Percentiles rank a stretch among this genome's conserved stretches.
These are phyloP conservation scores for Cordyceps javanica DNA, from an alignment of 2,329 filamentous ascomycete species.

Conservation along the genomic window DNA sequence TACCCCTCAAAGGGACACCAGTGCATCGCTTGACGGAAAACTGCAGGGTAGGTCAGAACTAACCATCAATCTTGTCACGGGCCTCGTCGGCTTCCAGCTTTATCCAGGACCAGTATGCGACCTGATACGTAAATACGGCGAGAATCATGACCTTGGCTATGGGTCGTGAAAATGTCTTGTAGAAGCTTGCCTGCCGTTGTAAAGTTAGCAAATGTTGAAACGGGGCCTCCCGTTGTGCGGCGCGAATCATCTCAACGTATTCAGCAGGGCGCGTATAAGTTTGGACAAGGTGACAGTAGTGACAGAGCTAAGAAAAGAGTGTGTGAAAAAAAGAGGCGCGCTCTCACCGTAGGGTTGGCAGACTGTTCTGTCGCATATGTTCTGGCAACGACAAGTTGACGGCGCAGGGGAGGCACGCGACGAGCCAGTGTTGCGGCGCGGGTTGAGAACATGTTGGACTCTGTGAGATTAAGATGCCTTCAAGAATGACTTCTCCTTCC, in stretches of 20 bases:
- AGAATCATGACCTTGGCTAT: constrained; percentile 68
- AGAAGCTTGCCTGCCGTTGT: constrained; percentile 54
- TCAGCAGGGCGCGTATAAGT: too few species aligned
- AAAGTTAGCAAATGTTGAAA: not conserved
- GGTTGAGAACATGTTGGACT: not conserved
- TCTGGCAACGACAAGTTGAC: not conserved
- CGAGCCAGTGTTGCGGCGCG: constrained; percentile 1
- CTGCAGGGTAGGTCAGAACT: constrained; percentile 17
- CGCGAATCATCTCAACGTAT: too few species aligned
- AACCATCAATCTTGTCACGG: constrained; percentile 52
- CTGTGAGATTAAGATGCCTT: not conserved
- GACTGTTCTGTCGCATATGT: constrained; percentile 10
- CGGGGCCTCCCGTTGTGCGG: too few species aligned
- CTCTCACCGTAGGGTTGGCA: constrained; percentile 8
- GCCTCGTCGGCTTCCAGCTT: constrained; percentile 69
- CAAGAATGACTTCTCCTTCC: not conserved
- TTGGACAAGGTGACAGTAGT: not conserved
- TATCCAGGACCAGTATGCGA: constrained; percentile 68
- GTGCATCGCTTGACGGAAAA: not conserved
- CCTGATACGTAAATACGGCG: constrained; percentile 72
- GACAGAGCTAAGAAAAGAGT: not conserved
- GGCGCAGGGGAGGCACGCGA: not conserved
- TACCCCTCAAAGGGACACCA: not conserved
- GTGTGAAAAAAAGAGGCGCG: not conserved
- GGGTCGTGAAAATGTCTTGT: constrained; percentile 67